Percentiles rank a stretch among this genome's conserved stretches.
These are phyloP conservation scores for Pezicula radicicola DNA, from an alignment of 2,329 filamentous ascomycete genomes.

Conservation along the genomic window DNA sequence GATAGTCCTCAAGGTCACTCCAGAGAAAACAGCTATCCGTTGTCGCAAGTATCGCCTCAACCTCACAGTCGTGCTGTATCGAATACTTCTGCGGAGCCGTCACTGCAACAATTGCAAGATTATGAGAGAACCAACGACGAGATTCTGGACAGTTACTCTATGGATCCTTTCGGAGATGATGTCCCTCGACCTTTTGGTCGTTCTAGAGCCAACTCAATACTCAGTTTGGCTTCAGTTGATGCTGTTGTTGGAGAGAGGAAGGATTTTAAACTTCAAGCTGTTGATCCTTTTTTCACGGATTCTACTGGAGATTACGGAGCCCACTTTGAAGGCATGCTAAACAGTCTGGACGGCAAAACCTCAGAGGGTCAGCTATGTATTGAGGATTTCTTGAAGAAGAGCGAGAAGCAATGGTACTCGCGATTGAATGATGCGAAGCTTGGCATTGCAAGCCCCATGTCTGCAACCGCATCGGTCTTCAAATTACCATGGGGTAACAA, in stretches of 20 bases:
- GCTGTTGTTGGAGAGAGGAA: conserved; percentile 56
- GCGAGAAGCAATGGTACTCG: conserved; percentile 66
- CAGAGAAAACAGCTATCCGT: neutral
- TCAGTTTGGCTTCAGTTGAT: conserved; percentile 46
- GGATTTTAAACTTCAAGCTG: conserved; percentile 61
- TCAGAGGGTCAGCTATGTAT: conserved; percentile 60
- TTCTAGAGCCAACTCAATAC: conserved; percentile 31
- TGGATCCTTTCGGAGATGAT: neutral
- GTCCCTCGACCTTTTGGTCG: neutral
- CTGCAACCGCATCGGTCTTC: conserved; percentile 1
- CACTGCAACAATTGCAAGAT: neutral
- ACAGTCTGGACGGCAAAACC: conserved; percentile 49
- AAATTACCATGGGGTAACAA: conserved; percentile 3
- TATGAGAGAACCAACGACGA: neutral
- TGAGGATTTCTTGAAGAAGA: conserved; percentile 61
- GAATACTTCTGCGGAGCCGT: neutral
- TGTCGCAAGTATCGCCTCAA: neutral
- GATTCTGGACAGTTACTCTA: neutral
- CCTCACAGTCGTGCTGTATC: neutral
- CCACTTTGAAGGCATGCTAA: conserved; percentile 54
- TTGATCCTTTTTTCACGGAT: conserved; percentile 67
- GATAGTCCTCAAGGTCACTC: neutral
- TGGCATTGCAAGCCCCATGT: conserved; percentile 27
- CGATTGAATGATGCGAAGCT: conserved; percentile 56
- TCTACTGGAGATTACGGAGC: conserved; percentile 58